Conservation (phyloP, 768 basidiomycete species). For the Lentinula raphanica region DNA sequence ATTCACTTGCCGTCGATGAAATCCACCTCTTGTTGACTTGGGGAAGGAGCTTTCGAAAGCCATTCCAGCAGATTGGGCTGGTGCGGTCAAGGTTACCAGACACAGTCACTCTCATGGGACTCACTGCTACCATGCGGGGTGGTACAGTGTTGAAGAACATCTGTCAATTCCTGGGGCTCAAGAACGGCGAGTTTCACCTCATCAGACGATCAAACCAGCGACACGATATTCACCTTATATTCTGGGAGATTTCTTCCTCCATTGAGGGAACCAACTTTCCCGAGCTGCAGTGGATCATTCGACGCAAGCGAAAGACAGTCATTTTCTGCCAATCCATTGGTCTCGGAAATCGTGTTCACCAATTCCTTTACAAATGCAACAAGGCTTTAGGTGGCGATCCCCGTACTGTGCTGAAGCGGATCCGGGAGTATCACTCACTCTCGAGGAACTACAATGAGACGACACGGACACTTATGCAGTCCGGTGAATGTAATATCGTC, state of each 20-base stretch:
- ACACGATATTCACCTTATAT: constrained; percentile 19
- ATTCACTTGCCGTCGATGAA: constrained; percentile 21
- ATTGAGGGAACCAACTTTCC: constrained; percentile 15
- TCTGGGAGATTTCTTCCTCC: constrained; percentile 15
- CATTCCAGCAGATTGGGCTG: constrained; percentile 19
- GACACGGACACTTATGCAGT: neutral
- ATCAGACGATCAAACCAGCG: constrained; percentile 21
- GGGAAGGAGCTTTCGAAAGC: constrained; percentile 19
- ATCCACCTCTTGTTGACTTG: constrained; percentile 19
- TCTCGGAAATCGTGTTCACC: neutral
- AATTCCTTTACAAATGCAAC: neutral
- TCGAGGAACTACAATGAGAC: neutral
- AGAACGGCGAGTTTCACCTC: constrained; percentile 14
- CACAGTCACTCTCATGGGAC: neutral
- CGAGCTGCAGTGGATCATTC: constrained; percentile 21
- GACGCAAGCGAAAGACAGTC: constrained; percentile 13
- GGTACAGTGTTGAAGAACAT: constrained; percentile 2
- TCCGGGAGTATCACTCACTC: neutral
- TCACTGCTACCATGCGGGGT: neutral
- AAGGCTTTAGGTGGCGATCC: neutral
- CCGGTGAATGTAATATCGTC: neutral
- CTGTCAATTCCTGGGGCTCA: constrained; percentile 17
- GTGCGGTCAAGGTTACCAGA: constrained; percentile 13
- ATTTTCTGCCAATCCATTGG: constrained; percentile 17
- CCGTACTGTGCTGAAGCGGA: constrained; percentile 11